A percentile compares a stretch with the other conserved stretches of the same genome.
phyloP scores from a whole-genome alignment of 306 rosid species.

The Canavalia gladiata region DNA sequence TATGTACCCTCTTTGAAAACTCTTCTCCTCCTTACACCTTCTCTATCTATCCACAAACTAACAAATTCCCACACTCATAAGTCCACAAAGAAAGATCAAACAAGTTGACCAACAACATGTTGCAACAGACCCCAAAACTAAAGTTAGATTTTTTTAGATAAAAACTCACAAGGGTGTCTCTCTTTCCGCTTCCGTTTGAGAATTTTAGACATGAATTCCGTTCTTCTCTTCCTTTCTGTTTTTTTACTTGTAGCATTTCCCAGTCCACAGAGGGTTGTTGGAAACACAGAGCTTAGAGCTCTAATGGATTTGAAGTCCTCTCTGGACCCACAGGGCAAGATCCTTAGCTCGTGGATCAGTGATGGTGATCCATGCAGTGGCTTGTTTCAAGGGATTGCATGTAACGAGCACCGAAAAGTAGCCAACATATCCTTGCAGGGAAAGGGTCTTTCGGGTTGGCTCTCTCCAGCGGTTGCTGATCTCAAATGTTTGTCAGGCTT shows the following conservation, averaged over 20 bases:
- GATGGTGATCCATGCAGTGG: slow-evolving; percentile 87
- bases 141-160: slow-evolving; percentile 21
- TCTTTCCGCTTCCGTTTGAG: slow-evolving; percentile 26
- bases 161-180: slow-evolving; percentile 47
- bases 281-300: slow-evolving; percentile 81
- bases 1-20: slow-evolving; percentile 39
- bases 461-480: slow-evolving; percentile 80
- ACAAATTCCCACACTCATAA: slow-evolving; percentile 36
- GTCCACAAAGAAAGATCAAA: slow-evolving; percentile 33
- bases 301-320: slow-evolving; percentile 80
- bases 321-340: slow-evolving; percentile 78
- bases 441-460: slow-evolving; percentile 80
- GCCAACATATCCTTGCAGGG: slow-evolving; percentile 88
- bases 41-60: slow-evolving; percentile 32
- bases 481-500: slow-evolving; percentile 85
- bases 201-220: slow-evolving; percentile 55
- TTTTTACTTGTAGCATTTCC: slow-evolving; percentile 40
- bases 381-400: slow-evolving; percentile 74
- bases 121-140: not conserved
- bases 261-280: slow-evolving; percentile 47
- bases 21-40: slow-evolving; percentile 1
- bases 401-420: slow-evolving; percentile 82
- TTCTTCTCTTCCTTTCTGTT: slow-evolving; percentile 44
- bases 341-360: slow-evolving; percentile 78
- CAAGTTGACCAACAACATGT: slow-evolving; percentile 29